These are phyloP conservation scores for Candida tibetensis DNA, from an alignment of 805 yeast genomes.

Conservation along the genomic window DNA sequence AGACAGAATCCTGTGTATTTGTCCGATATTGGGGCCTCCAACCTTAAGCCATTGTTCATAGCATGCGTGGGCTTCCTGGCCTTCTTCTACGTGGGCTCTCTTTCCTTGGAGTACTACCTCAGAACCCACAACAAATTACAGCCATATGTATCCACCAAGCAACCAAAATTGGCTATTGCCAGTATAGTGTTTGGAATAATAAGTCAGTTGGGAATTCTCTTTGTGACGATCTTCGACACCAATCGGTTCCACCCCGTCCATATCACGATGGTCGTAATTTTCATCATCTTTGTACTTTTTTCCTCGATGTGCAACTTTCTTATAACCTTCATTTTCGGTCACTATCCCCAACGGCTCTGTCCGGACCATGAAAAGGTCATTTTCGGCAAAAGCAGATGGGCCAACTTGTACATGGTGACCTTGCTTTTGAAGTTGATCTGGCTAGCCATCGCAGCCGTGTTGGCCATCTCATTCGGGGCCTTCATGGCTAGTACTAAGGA, in stretches of 20 bases:
- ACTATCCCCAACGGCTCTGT: slow-evolving; percentile 32
- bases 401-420: slow-evolving; percentile 45
- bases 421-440: slow-evolving; percentile 58
- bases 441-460: slow-evolving; percentile 60
- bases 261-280: slow-evolving; percentile 66
- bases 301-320: slow-evolving; percentile 38
- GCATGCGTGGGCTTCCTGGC: slow-evolving; percentile 77
- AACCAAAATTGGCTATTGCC: slow-evolving; percentile 42
- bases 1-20: slow-evolving; percentile 61
- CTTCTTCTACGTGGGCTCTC: slow-evolving; percentile 61
- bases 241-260: slow-evolving; percentile 57
- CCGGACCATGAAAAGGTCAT: slow-evolving; percentile 40
- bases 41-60: slow-evolving; percentile 79
- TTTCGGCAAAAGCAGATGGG: slow-evolving; percentile 37
- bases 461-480: slow-evolving; percentile 69
- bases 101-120: slow-evolving; percentile 60
- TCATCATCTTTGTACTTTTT: slow-evolving; percentile 64
- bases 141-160: slow-evolving; percentile 46
- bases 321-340: slow-evolving; percentile 39
- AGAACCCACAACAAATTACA: slow-evolving; percentile 55
- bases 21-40: slow-evolving; percentile 86
- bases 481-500: slow-evolving; percentile 30
- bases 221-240: slow-evolving; percentile 74
- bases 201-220: slow-evolving; percentile 70
- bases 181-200: slow-evolving; percentile 44